Percentiles rank a stretch among this genome's conserved stretches.
phyloP scores from a whole-genome alignment of 2,329 filamentous ascomycete species.

The Paramyrothecium roridum region DNA sequence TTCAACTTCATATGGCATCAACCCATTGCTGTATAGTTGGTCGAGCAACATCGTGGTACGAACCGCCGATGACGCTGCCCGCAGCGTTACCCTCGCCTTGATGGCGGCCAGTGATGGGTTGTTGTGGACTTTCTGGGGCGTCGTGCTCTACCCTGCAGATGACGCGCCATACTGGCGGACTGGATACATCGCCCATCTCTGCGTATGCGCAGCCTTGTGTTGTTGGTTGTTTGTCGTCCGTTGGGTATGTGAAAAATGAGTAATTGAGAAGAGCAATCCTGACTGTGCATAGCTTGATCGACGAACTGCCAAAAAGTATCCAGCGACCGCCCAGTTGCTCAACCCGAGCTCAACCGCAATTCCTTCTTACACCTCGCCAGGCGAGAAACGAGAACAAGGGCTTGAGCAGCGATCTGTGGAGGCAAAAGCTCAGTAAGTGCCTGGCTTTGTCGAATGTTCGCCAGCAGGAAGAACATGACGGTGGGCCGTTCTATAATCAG shows the following conservation, averaged over 20 bases:
- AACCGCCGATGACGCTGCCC: constrained; percentile 32
- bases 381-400: background rate
- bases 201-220: background rate
- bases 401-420: no score
- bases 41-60: constrained; percentile 16
- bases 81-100: constrained; percentile 33
- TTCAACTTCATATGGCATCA: constrained; percentile 18
- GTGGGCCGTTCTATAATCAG: no score
- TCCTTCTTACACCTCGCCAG: background rate
- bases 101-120: constrained; percentile 37
- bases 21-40: constrained; percentile 22
- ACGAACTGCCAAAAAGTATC: background rate
- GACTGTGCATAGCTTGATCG: background rate
- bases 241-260: background rate
- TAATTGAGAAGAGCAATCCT: background rate
- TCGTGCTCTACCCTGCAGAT: constrained; percentile 35
- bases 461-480: no score
- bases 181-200: constrained; percentile 9
- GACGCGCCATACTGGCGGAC: constrained; percentile 38
- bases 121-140: constrained; percentile 43
- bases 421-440: no score
- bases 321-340: background rate
- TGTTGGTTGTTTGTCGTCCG: constrained; percentile 1
- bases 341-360: background rate
- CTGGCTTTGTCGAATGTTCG: no score